These are phyloP conservation scores for Aspergillus oerlinghausenensis DNA, from an alignment of 2,329 filamentous ascomycete species.

Conservation along the genomic window DNA sequence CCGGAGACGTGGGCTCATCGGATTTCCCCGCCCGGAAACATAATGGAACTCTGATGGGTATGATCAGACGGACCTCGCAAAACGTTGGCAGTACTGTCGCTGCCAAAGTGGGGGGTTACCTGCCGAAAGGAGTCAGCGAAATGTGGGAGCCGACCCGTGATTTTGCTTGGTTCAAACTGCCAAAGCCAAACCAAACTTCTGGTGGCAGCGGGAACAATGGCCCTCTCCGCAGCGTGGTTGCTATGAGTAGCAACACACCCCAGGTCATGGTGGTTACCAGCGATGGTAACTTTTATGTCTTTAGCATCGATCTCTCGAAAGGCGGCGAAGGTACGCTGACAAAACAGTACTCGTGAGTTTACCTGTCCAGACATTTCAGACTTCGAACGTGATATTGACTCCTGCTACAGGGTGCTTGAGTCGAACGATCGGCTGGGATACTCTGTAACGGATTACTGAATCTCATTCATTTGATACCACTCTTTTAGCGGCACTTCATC, in stretches of 20 bases:
- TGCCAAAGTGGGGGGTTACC: constrained; percentile 82
- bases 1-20: constrained; percentile 25
- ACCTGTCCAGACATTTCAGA: background rate
- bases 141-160: constrained; percentile 96
- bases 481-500: background rate
- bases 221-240: constrained; percentile 83
- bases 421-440: constrained; percentile 40
- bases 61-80: constrained; percentile 91
- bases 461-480: constrained; percentile 8
- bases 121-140: constrained; percentile 89
- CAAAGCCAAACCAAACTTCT: constrained; percentile 51
- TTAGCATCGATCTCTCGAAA: constrained; percentile 89
- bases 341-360: constrained; percentile 87
- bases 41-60: constrained; percentile 78
- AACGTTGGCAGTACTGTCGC: constrained; percentile 86
- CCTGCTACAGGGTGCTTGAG: constrained; percentile 37
- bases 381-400: background rate
- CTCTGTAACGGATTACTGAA: constrained; percentile 32
- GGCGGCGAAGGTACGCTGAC: constrained; percentile 88
- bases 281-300: constrained; percentile 91
- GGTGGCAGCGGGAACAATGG: constrained; percentile 39
- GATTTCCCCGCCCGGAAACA: constrained; percentile 42
- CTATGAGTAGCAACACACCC: constrained; percentile 89
- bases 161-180: constrained; percentile 94
- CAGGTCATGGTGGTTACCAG: constrained; percentile 98